Base-by-base conservation (phyloP, 2,329 filamentous ascomycete species). In the Bretziella fagacearum region DNA sequence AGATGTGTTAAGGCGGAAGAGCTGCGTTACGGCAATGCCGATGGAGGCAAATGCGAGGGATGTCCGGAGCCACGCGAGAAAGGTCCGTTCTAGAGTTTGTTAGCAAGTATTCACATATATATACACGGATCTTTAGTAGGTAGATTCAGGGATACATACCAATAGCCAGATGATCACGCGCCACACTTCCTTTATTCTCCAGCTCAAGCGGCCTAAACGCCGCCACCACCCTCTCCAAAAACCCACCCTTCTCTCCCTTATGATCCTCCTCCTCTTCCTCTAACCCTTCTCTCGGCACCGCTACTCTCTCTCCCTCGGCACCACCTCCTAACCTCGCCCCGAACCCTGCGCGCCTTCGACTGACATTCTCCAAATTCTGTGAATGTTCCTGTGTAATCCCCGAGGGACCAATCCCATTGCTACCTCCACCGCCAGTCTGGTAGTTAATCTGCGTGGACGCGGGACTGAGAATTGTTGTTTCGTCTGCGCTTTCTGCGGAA, bases 111-210 rank as follows among this genome's bases (percentile, higher is more conserved):
- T n/a, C n/a, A n/a, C n/a, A n/a, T n/a, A n/a, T 37, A 13, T 27
- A 22, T 23, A 10, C 6, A 7, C 15, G 7, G 3, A 22, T 39
- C 18, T n/a, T 36, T 7, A 15, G 11, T 36, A 36, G 20, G 15
- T 27, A 43, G 20, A 15, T 27, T 23, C 8, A 27, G 22, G n/a
- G 4, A 13, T 37, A 51, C 50, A 15, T 47, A 87, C 82, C 82
- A 42, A 91, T 64, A 18, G 84, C 84, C 47, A 91, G 65, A 63
- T 91, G 84, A 61, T 91, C 84, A 56, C 84, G 68, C 8, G 84
- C 84, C 32, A 89, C 83, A 57, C 79, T 84, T 32, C 84, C 84
- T 62, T 85, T 89, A 57, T 91, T 91, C 61, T 91, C 84, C 51
- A 91, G 62, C 65, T 89, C 83, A 44, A 91, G 70, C 4, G 73